phyloP scores from a whole-genome alignment of 805 yeast species.

The Lipomyces sp. region DNA sequence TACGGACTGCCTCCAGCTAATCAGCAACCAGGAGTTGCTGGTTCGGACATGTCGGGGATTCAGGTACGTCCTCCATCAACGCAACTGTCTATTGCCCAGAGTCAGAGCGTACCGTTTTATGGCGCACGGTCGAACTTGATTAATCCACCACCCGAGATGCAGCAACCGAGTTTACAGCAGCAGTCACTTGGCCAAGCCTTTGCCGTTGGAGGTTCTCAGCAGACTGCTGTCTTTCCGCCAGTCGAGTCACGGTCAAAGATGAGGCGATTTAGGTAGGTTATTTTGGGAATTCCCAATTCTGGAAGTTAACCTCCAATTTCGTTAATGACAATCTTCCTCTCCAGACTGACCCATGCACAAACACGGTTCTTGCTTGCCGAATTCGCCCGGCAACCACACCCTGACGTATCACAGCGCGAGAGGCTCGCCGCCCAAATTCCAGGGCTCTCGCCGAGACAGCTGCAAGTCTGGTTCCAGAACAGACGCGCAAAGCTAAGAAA shows the following conservation, averaged over 20 bases:
- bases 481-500: conserved; percentile 34
- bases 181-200: background rate
- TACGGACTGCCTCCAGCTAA: background rate
- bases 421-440: conserved; percentile 34
- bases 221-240: conserved; percentile 4
- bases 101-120: background rate
- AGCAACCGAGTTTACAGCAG: background rate
- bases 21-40: background rate
- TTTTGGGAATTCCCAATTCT: too few species aligned
- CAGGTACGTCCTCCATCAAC: background rate
- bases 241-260: conserved; percentile 12
- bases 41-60: background rate
- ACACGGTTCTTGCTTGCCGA: conserved; percentile 34
- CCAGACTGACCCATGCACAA: conserved; percentile 33
- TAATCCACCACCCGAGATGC: background rate
- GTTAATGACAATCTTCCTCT: background rate
- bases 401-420: conserved; percentile 30
- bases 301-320: background rate
- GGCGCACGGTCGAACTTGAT: background rate
- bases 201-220: background rate
- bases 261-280: conserved; percentile 14
- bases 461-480: conserved; percentile 39
- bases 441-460: conserved; percentile 31
- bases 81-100: background rate
- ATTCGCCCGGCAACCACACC: conserved; percentile 32